Conservation (phyloP, 441 rosid genomes). For the Macaranga tanarius region DNA sequence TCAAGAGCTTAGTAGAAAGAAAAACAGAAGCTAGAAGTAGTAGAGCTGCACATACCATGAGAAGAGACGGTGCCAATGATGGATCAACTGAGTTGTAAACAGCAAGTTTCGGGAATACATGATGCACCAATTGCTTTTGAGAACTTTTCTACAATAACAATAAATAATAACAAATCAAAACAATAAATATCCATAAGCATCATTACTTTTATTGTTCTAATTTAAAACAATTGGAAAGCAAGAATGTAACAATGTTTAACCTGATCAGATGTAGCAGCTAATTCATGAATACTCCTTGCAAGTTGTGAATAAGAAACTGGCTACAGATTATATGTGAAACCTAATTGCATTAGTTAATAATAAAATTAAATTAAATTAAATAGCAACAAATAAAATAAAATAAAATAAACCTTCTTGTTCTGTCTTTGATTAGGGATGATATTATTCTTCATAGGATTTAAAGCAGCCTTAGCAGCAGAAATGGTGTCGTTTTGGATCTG, state of each 20-base stretch:
- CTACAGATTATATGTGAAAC: constrained; percentile 36
- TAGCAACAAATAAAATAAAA: background rate
- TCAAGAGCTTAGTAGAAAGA: too few relatives aligned
- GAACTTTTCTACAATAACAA: constrained; percentile 70
- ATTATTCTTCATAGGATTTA: constrained; percentile 69
- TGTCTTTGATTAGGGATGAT: constrained; percentile 80
- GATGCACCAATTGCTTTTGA: constrained; percentile 86
- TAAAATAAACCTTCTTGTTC: constrained; percentile 46
- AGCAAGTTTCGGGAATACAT: constrained; percentile 96
- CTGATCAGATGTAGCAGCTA: constrained; percentile 96
- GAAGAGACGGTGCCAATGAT: constrained; percentile 99
- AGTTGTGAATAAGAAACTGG: constrained; percentile 98
- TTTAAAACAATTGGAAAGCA: constrained; percentile 8
- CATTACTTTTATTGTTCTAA: background rate
- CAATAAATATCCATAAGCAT: too few relatives aligned
- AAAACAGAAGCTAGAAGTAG: too few relatives aligned
- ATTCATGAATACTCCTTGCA: constrained; percentile 97
- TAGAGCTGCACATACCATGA: constrained; percentile 60
- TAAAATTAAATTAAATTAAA: background rate
- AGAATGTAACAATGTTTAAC: constrained; percentile 26
- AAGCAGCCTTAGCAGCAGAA: constrained; percentile 90
- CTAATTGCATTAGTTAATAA: background rate
- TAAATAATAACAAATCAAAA: background rate
- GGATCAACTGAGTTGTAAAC: constrained; percentile 99
- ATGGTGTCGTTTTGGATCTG: constrained; percentile 95